These are phyloP conservation scores for Pelargonium myrrhifolium DNA, from an alignment of 441 rosid genomes.

Conservation along the genomic window DNA sequence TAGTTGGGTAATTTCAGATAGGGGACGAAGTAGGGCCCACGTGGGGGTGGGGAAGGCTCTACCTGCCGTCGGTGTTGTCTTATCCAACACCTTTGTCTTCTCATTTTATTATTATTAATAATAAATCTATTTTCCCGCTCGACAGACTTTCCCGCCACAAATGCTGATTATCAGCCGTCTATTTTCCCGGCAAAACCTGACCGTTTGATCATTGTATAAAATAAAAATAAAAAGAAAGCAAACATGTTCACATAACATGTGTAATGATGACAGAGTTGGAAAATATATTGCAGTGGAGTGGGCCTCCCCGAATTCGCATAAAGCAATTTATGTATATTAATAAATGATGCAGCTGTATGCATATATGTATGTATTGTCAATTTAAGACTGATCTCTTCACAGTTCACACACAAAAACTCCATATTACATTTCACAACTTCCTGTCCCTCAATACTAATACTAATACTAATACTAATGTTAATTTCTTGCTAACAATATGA, in stretches of 20 bases:
- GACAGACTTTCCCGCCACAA: conserved; percentile 41
- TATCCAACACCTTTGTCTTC: conserved; percentile 20
- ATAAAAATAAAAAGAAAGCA: conserved; percentile 9
- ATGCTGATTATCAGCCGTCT: conserved; percentile 20
- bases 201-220: conserved; percentile 15
- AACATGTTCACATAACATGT: conserved; percentile 25
- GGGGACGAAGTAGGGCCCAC: conserved; percentile 23
- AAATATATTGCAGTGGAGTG: background rate
- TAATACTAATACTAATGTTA: too few species aligned
- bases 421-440: too few species aligned
- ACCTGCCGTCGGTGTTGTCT: conserved; percentile 48
- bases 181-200: background rate
- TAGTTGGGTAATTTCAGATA: background rate
- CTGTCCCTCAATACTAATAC: too few species aligned
- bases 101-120: too few species aligned
- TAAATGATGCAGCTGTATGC: too few species aligned
- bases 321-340: too few species aligned
- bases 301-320: too few species aligned
- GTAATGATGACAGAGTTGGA: conserved; percentile 31
- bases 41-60: conserved; percentile 15
- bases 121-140: conserved; percentile 21
- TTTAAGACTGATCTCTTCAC: too few species aligned
- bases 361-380: too few species aligned
- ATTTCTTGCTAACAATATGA: too few species aligned
- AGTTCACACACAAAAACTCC: too few species aligned